Percentiles rank a stretch among this genome's conserved stretches.
Evolutionary conservation across 140 eudicot genomes (phyloP).

Genomic region (Cichorium intybus): DNA sequence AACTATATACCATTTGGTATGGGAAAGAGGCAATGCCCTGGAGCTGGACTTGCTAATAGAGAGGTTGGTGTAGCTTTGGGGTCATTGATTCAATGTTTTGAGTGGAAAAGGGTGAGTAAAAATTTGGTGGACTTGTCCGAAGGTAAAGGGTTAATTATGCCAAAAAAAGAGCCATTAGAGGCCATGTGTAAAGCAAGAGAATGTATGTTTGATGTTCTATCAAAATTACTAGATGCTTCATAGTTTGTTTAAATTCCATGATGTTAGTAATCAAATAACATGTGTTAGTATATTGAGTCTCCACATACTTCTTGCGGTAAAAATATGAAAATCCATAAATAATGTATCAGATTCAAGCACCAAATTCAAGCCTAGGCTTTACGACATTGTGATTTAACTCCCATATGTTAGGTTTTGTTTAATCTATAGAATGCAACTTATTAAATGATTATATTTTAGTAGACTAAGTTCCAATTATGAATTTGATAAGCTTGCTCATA

Average conservation of each 20-base stretch:
- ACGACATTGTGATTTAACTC: too few species aligned
- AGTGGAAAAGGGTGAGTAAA: constrained; percentile 38
- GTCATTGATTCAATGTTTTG: constrained; percentile 46
- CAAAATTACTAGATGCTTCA: constrained; percentile 18
- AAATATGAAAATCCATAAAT: background rate
- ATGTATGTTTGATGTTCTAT: constrained; percentile 27
- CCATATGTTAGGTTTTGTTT: too few species aligned
- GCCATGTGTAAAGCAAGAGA: constrained; percentile 46
- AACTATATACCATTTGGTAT: constrained; percentile 48
- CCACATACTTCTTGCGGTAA: background rate
- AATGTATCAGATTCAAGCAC: background rate
- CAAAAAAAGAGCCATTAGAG: constrained; percentile 45
- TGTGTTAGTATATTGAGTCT: background rate
- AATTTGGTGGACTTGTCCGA: constrained; percentile 39
- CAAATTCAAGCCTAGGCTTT: too few species aligned
- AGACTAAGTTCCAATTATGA: too few species aligned
- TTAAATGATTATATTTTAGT: too few species aligned
- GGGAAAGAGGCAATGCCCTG: constrained; percentile 48
- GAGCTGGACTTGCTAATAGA: constrained; percentile 43
- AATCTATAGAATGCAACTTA: too few species aligned
- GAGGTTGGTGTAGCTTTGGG: constrained; percentile 42
- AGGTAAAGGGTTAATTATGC: constrained; percentile 38
- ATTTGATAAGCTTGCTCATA: too few species aligned
- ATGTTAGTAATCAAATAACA: background rate
- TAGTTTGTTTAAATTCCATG: background rate